Evolutionary conservation across 73 alveolate genomes (phyloP), one percentile per base, ranked within the genome.

Genomic region (Paramecium biaurelia): DNA sequence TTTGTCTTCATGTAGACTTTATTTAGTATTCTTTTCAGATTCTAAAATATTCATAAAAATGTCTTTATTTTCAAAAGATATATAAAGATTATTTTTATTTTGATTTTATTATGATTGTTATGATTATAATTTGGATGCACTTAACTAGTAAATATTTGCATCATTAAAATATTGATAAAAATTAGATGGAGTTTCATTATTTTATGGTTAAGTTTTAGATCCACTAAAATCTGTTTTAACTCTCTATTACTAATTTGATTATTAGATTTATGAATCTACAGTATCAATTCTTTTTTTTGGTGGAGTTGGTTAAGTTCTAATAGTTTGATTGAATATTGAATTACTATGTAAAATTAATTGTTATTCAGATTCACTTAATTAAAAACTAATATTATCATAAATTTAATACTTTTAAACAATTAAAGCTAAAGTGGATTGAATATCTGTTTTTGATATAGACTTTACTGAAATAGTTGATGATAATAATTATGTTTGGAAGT

Each of bases 1-100:
- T 21, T 72, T 34, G 2, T 72, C 86, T 72, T 72, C 56, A 38
- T 35, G 59, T 12, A 38, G n/a, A 5, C 58, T 72, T 38, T 30
- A 5, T 79, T 47, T 79, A 11, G 74, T 9, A 63, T 63, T 63
- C 14, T 79, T 79, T 47, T 79, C 90, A 10, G 34, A 79, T 41
- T 79, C 90, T 21, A 79, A 34, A 9, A 42, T 41, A 42, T 38
- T 79, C 90, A 79, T 79, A 79, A 79, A 79, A 9, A 79, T 79
- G 18, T 79, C 90, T 79, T 79, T 79, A 45, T 79, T 79, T 47
- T 79, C 90, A 79, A 79, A 79, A 4, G 90, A 79, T 6, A 79
- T 47, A 45, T 79, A 79, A 43, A 79, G 90, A 79, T 79, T 79
- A 7, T 63, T 63, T 63, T 63, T 30, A 12, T 63, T 63, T 23